A percentile compares a stretch with the other conserved stretches of the same genome.
These are phyloP conservation scores for Fusarium pininemorale DNA, from an alignment of 2,329 filamentous ascomycete species.

Conservation along the genomic window DNA sequence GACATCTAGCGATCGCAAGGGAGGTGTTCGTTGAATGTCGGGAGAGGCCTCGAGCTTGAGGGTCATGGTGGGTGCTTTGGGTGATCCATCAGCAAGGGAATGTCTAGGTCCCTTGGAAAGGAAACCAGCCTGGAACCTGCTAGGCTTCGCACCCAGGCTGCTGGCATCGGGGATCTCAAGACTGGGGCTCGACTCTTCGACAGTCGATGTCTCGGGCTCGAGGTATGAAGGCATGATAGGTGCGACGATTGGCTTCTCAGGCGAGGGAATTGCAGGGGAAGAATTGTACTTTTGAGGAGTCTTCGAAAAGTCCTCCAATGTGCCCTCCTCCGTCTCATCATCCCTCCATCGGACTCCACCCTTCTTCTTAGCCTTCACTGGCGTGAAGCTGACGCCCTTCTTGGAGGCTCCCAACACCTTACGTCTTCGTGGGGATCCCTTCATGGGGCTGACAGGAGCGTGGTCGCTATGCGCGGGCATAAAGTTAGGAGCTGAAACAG, in stretches of 20 bases:
- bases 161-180: conserved; percentile 61
- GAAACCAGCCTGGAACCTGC: conserved; percentile 89
- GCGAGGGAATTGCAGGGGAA: conserved; percentile 58
- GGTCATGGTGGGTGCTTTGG: conserved; percentile 64
- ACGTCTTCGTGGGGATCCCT: conserved; percentile 81
- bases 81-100: conserved; percentile 64
- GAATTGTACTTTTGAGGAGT: conserved; percentile 78
- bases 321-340: conserved; percentile 83
- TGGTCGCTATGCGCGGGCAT: conserved; percentile 46
- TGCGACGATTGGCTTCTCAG: conserved; percentile 47
- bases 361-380: conserved; percentile 79
- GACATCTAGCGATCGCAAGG: conserved; percentile 61
- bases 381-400: conserved; percentile 84
- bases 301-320: conserved; percentile 88
- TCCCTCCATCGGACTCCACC: conserved; percentile 92
- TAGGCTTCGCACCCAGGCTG: conserved; percentile 61
- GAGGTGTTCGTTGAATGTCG: conserved; percentile 47
- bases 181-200: conserved; percentile 66
- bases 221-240: conserved; percentile 38
- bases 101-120: conserved; percentile 66
- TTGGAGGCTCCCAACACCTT: conserved; percentile 67
- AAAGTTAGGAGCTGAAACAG: conserved; percentile 57
- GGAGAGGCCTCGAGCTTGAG: conserved; percentile 63
- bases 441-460: conserved; percentile 63
- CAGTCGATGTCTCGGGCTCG: conserved; percentile 22